Evolutionary conservation across 352 stramenopile genomes (phyloP), one percentile per base, ranked within the genome.

Genomic region (Pythium chondricola): DNA sequence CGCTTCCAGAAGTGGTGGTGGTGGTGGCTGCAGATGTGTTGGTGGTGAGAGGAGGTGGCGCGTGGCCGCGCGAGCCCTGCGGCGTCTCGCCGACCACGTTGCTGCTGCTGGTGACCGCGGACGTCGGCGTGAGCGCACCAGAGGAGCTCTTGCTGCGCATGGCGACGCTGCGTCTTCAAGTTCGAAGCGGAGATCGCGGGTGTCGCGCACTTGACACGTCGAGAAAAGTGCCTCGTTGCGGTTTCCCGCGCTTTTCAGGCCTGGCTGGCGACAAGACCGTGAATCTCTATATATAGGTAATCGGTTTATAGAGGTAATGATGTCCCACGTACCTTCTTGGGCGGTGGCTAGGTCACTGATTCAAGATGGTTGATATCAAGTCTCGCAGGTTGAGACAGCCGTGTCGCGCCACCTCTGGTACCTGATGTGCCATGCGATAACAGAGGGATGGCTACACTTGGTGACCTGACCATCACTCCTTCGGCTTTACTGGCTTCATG

Each of bases 41-140:
- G 22, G 40, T 25, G 16, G 26, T 1, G 18, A 17, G 18, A 16
- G 21, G n/a, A 29, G 11, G 31, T 20, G 27, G n/a, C 20, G n/a
- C 13, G 4, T 31, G 10, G 9, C 17, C 17, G 18, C 22, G 29
- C 9, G 17, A 32, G 44, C 39, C 40, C 24, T 65, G 42, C 7
- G 56, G 57, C 18, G 57, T 61, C 46, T 65, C 51, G 29, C 43
- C 41, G 13, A 61, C 51, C 25, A 65, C 51, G 45, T 61, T 48
- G 35, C 43, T 65, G 35, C 25, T 42, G 29, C 43, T 40, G 25
- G 32, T 29, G 16, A 35, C 13, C 13, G 24, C 21, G 21, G 36
- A 8, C 4, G 24, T 31, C 13, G 42, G 33, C 25, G 48, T 46
- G 37, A 36, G 25, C 22, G 18, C 27, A 27, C 40, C 44, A 32